Evolutionary conservation across 2,329 filamentous ascomycete genomes (phyloP).

Genomic region (Cladophialophora yegresii): DNA sequence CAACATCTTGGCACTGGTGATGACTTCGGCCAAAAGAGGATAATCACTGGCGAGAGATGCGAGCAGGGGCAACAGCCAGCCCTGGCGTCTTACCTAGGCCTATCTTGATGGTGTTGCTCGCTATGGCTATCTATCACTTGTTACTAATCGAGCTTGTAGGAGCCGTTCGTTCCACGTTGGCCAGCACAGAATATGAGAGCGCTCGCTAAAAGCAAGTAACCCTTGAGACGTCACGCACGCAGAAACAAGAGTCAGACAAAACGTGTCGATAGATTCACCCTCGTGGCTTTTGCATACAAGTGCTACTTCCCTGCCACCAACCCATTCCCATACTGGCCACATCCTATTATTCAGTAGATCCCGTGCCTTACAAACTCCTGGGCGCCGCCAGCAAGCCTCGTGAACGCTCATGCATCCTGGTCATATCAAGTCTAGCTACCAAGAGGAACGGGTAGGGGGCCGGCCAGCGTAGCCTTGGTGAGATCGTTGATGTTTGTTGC

Average conservation of each 20-base stretch:
- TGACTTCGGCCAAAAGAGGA: too few species aligned
- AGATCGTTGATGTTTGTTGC: conserved; percentile 28
- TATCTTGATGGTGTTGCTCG: too few species aligned
- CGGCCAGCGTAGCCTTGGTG: conserved; percentile 26
- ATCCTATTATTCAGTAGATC: background rate
- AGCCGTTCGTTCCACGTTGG: too few species aligned
- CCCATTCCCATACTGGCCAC: background rate
- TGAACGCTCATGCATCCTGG: conserved; percentile 9
- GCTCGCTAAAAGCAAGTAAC: too few species aligned
- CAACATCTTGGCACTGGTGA: background rate
- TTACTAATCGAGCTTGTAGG: too few species aligned
- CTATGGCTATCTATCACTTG: too few species aligned
- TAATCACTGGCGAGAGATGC: too few species aligned
- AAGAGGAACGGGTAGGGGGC: conserved; percentile 27
- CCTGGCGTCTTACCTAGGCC: too few species aligned
- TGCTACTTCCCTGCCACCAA: background rate
- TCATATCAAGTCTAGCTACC: background rate
- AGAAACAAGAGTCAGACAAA: background rate
- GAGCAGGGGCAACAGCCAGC: too few species aligned
- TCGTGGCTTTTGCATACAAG: conserved; percentile 7
- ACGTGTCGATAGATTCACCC: conserved; percentile 7
- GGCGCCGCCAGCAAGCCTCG: conserved; percentile 7
- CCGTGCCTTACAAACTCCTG: conserved; percentile 10
- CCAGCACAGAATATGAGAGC: too few species aligned
- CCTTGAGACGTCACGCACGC: background rate